phyloP scores from a whole-genome alignment of 306 rosid genomes.

The Cicer bijugum region DNA sequence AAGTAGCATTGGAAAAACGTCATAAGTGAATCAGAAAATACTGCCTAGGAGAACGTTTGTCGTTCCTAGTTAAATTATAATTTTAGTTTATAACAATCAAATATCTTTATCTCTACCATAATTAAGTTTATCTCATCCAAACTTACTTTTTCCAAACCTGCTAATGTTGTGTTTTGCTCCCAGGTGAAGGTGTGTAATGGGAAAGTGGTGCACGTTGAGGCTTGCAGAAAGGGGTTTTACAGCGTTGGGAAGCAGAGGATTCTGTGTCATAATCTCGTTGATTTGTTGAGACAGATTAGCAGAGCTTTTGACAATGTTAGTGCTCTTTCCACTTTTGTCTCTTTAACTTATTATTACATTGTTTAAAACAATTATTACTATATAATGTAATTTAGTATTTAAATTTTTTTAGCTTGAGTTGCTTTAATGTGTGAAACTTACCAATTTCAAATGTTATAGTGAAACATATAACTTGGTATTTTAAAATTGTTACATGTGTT shows the following conservation, averaged over 20 bases:
- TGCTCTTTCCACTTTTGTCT: slow-evolving; percentile 30
- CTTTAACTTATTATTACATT: neutral
- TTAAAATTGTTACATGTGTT: neutral
- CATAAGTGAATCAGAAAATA: neutral
- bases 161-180: neutral
- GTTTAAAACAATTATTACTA: slow-evolving; percentile 1
- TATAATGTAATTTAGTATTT: slow-evolving; percentile 1
- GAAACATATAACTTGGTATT: neutral
- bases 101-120: neutral
- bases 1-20: neutral
- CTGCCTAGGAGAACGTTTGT: neutral
- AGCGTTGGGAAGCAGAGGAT: slow-evolving; percentile 83
- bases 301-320: slow-evolving; percentile 90
- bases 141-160: neutral
- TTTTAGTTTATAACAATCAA: neutral
- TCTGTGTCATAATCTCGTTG: slow-evolving; percentile 84
- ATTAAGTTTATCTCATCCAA: neutral
- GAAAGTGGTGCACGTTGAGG: slow-evolving; percentile 84
- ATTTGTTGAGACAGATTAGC: slow-evolving; percentile 87
- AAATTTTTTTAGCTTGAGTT: neutral
- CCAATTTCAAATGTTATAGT: neutral
- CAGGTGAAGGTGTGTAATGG: slow-evolving; percentile 95
- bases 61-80: neutral
- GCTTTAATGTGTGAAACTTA: neutral
- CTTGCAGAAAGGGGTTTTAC: slow-evolving; percentile 85